These are phyloP conservation scores for Paulownia fortunei DNA, from an alignment of 257 asterid genomes.

Conservation along the genomic window DNA sequence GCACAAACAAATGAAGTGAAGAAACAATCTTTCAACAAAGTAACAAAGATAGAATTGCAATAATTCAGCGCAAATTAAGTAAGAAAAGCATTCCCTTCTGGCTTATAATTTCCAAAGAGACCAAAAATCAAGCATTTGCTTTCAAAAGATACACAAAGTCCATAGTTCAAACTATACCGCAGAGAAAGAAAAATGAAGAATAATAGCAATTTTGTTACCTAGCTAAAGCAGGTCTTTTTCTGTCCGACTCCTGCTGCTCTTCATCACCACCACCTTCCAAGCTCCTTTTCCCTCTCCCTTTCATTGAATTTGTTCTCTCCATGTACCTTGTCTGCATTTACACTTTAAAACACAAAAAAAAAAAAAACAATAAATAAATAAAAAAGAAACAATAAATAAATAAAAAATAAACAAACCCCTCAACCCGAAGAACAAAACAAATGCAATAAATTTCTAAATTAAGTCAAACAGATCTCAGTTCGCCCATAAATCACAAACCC, in stretches of 20 bases:
- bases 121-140: background rate
- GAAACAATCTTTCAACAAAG: background rate
- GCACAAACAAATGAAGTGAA: conserved; percentile 2
- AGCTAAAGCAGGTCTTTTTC: conserved; percentile 52
- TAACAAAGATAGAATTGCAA: background rate
- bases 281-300: conserved; percentile 70
- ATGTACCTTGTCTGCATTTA: conserved; percentile 86
- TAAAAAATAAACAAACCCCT: conserved; percentile 11
- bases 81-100: background rate
- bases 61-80: background rate
- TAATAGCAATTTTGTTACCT: conserved; percentile 22
- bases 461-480: conserved; percentile 48
- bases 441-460: conserved; percentile 14
- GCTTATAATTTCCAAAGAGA: background rate
- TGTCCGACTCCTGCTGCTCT: conserved; percentile 59
- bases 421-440: conserved; percentile 3
- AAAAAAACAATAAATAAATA: conserved; percentile 9
- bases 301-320: conserved; percentile 76
- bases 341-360: conserved; percentile 34
- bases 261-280: conserved; percentile 69
- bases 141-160: background rate
- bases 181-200: background rate
- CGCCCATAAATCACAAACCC: conserved; percentile 29
- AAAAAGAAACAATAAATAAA: conserved; percentile 14
- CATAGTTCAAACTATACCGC: background rate